Evolutionary conservation across 2,329 filamentous ascomycete species (phyloP).

Genomic region (Trichoderma harzianum): DNA sequence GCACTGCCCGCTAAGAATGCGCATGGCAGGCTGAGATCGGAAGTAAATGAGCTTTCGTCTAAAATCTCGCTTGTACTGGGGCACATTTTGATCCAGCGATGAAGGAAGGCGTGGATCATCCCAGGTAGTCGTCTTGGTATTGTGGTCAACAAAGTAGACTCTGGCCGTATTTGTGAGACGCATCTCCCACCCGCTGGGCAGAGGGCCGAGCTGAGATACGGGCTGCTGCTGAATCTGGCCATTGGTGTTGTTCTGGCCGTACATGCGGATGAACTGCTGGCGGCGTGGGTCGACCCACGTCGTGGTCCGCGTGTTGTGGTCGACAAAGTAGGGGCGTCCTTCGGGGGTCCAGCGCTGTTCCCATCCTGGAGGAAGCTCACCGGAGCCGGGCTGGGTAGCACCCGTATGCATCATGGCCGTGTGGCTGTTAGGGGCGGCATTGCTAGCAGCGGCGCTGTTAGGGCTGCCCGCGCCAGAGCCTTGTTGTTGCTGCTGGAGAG

Average conservation of each 20-base stretch:
- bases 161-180: slow-evolving; percentile 95
- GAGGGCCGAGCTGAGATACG: slow-evolving; percentile 89
- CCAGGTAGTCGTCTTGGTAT: slow-evolving; percentile 99
- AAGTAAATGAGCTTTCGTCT: slow-evolving; percentile 98
- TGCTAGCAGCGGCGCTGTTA: slow-evolving; percentile 23
- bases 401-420: slow-evolving; percentile 92
- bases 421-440: slow-evolving; percentile 36
- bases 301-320: slow-evolving; percentile 96
- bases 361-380: slow-evolving; percentile 93
- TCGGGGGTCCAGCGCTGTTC: slow-evolving; percentile 95
- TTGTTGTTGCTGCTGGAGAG: slow-evolving; percentile 56
- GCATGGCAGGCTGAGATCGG: slow-evolving; percentile 92
- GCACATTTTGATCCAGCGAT: slow-evolving; percentile 95
- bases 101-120: slow-evolving; percentile 94
- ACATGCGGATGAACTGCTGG: slow-evolving; percentile 98
- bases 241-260: slow-evolving; percentile 81
- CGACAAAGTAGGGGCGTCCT: slow-evolving; percentile 92
- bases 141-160: slow-evolving; percentile 99
- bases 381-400: slow-evolving; percentile 85
- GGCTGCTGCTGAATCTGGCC: slow-evolving; percentile 95
- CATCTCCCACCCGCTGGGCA: slow-evolving; percentile 99
- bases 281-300: slow-evolving; percentile 97
- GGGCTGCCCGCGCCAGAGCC: slow-evolving; percentile 38
- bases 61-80: slow-evolving; percentile 99
- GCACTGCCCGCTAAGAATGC: slow-evolving; percentile 93